A percentile compares a stretch with the other conserved stretches of the same genome.
These are phyloP conservation scores for Byssoonygena ceratinophila DNA, from an alignment of 2,329 filamentous ascomycete species.

Conservation along the genomic window DNA sequence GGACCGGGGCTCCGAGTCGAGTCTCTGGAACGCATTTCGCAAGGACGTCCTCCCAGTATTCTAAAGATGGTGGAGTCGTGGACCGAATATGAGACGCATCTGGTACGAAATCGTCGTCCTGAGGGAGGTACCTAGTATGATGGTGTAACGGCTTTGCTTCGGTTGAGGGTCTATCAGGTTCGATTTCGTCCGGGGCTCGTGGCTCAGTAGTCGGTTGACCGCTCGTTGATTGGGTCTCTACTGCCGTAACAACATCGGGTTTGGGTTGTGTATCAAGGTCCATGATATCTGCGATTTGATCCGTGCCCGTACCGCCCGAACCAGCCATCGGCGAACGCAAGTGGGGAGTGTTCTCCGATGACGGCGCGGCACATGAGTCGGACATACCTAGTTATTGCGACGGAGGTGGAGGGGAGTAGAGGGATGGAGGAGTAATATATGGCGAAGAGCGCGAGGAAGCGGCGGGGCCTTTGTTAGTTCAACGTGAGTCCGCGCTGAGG, in stretches of 20 bases:
- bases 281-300: not conserved
- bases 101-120: slow-evolving; percentile 29
- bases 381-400: not conserved
- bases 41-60: slow-evolving; percentile 31
- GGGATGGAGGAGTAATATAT: not conserved
- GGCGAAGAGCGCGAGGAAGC: not conserved
- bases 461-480: not conserved
- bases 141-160: slow-evolving; percentile 18
- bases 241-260: not conserved
- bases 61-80: slow-evolving; percentile 22
- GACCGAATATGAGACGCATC: slow-evolving; percentile 27
- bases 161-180: not conserved
- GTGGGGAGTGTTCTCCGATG: not conserved
- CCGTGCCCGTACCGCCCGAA: not conserved
- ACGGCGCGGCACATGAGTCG: not conserved
- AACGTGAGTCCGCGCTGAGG: not conserved
- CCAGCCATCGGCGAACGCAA: not conserved
- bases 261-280: not conserved
- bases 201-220: not conserved
- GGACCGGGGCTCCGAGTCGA: slow-evolving; percentile 24
- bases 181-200: not conserved
- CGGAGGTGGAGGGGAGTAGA: not conserved
- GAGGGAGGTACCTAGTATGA: slow-evolving; percentile 28
- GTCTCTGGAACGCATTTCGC: slow-evolving; percentile 23
- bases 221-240: not conserved